phyloP scores from a whole-genome alignment of 208 protist species.

The Wallacemonas sp. region DNA sequence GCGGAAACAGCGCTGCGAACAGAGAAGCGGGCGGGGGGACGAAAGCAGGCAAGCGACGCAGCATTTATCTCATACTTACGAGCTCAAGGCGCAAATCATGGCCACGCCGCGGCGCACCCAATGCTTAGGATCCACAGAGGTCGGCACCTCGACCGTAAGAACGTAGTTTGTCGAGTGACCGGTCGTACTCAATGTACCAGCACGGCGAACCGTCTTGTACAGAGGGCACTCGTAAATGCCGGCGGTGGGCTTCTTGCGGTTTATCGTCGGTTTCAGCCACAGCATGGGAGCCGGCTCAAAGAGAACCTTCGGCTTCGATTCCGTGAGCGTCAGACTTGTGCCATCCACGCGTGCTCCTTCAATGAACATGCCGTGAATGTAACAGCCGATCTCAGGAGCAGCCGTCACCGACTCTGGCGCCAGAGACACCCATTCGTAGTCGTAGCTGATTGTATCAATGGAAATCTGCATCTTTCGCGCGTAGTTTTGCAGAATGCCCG shows the following conservation, averaged over 20 bases:
- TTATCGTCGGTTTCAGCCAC: slow-evolving; percentile 89
- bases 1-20: too few species aligned
- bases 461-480: slow-evolving; percentile 92
- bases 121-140: slow-evolving; percentile 81
- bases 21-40: too few species aligned
- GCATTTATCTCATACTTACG: slow-evolving; percentile 34
- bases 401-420: slow-evolving; percentile 44
- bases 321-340: slow-evolving; percentile 61
- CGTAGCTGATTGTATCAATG: slow-evolving; percentile 95
- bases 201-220: slow-evolving; percentile 96
- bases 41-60: too few species aligned
- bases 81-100: slow-evolving; percentile 79
- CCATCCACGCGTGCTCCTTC: slow-evolving; percentile 91
- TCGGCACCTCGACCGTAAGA: slow-evolving; percentile 94
- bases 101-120: slow-evolving; percentile 96
- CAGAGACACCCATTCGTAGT: slow-evolving; percentile 79
- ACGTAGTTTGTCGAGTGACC: slow-evolving; percentile 99
- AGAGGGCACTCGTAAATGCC: slow-evolving; percentile 83
- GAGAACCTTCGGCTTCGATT: slow-evolving; percentile 93
- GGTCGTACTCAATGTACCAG: slow-evolving; percentile 96
- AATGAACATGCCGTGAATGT: slow-evolving; percentile 96
- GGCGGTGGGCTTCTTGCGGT: slow-evolving; percentile 60
- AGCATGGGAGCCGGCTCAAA: slow-evolving; percentile 93
- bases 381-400: slow-evolving; percentile 84
- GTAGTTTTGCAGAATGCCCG: slow-evolving; percentile 95